A percentile compares a stretch with the other conserved stretches of the same genome.
These are phyloP conservation scores for Fraxinus nigra DNA, from an alignment of 305 asterid species.

Conservation along the genomic window DNA sequence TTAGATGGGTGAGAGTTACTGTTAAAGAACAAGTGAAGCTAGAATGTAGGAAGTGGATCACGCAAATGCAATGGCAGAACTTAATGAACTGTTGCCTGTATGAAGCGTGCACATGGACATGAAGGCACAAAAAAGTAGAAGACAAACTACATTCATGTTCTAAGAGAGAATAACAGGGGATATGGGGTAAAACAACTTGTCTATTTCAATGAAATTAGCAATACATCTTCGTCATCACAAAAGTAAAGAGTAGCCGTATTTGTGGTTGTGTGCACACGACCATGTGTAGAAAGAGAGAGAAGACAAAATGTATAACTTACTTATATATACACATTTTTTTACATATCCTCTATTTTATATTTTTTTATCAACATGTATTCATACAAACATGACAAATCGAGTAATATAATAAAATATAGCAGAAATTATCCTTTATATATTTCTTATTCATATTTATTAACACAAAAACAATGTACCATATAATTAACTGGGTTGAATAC, in stretches of 20 bases:
- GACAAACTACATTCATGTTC: not conserved
- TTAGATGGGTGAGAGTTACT: not conserved
- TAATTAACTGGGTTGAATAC: not conserved
- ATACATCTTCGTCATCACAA: not conserved
- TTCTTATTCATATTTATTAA: not conserved
- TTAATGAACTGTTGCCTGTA: not conserved
- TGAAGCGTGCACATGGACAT: not conserved
- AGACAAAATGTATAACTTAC: not conserved
- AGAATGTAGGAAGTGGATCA: not conserved
- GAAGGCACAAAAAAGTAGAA: not conserved
- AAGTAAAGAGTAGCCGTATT: not conserved
- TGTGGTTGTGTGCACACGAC: not conserved
- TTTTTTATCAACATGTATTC: not conserved
- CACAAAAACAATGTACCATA: not conserved
- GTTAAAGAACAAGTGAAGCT: not conserved
- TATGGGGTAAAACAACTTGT: not conserved
- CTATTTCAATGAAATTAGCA: not conserved
- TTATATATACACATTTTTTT: not conserved
- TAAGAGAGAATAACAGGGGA: not conserved
- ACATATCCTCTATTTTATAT: not conserved
- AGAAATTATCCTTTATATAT: not conserved
- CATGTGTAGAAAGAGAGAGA: not conserved
- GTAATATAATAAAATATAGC: not conserved
- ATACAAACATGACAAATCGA: not conserved
- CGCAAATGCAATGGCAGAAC: not conserved